Evolutionary conservation across 495 filamentous ascomycete genomes (phyloP), one percentile per base, ranked within the genome.

Genomic region (Bryoglossum gracile): DNA sequence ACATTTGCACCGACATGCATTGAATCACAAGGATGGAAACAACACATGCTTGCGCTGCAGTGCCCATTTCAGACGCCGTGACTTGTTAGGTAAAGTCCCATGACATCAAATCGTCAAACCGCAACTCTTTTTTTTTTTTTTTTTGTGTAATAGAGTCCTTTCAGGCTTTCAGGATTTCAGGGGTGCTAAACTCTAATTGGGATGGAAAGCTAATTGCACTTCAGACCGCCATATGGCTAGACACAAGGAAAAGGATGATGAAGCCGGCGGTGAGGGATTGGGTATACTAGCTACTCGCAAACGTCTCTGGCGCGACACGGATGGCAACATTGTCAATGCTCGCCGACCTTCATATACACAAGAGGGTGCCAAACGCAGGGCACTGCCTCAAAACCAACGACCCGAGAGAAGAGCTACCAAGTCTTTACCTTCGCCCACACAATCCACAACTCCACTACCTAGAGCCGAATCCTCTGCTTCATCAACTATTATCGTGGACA

Each of bases 271-370:
- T 1, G 70, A 73, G 38, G 78, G 78, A 0, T 59, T 68, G 37
- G 78, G 78, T 0, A 62, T 76, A 22, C 54, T 82, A 43, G 74
- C 78, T n/a, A 82, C 78, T 1, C 65, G 78, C 26, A 82, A 82
- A 48, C 60, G 78, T 40, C 74, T 75, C 48, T 78, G 77, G 63
- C 71, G 74, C 49, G 73, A 76, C 41, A 65, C 63, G 30, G 66
- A 79, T 56, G 78, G 78, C 8, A 69, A 68, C 13, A 79, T 82
- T 46, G 65, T 80, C 11, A 71, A 67, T 28, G 65, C 65, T 37
- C 57, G 65, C 21, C 64, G 68, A 18, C 57, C 61, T n/a, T 59
- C 56, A 43, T 59, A 55, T 43, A 52, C 53, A n/a, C 51, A 55
- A 41, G 56, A 59, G 30, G 56, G 52, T 3, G 13, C 52, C 26